phyloP scores from a whole-genome alignment of 768 basidiomycete genomes.

The Crucibulum laeve region DNA sequence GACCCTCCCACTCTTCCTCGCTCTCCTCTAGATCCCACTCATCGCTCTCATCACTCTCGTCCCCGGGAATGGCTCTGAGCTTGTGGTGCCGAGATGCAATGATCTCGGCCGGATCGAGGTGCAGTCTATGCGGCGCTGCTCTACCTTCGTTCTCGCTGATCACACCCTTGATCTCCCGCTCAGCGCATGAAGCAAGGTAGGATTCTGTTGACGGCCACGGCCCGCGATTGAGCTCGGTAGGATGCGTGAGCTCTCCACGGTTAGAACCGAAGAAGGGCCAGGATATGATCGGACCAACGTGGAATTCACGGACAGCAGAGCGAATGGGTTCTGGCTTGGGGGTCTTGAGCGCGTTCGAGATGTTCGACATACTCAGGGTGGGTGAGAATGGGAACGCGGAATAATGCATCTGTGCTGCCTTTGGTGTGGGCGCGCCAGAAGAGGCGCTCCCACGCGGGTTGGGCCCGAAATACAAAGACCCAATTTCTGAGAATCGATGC shows the following conservation, averaged over 20 bases:
- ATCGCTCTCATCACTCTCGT: slow-evolving; percentile 72
- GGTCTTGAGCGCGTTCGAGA: slow-evolving; percentile 17
- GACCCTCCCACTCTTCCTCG: slow-evolving; percentile 76
- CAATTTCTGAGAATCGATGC: slow-evolving; percentile 72
- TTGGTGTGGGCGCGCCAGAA: slow-evolving; percentile 41
- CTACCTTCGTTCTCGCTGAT: slow-evolving; percentile 75
- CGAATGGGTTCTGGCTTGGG: slow-evolving; percentile 15
- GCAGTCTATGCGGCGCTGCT: slow-evolving; percentile 69
- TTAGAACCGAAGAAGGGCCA: slow-evolving; percentile 91
- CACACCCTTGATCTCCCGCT: slow-evolving; percentile 73
- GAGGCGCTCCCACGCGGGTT: slow-evolving; percentile 23
- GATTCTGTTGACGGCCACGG: slow-evolving; percentile 61
- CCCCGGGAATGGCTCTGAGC: slow-evolving; percentile 62
- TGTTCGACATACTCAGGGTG: slow-evolving; percentile 26
- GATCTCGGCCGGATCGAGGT: slow-evolving; percentile 80
- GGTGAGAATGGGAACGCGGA: slow-evolving; percentile 42
- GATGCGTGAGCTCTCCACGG: slow-evolving; percentile 67
- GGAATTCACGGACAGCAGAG: slow-evolving; percentile 30
- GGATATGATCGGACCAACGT: slow-evolving; percentile 79
- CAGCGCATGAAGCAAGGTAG: slow-evolving; percentile 63
- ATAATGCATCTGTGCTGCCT: slow-evolving; percentile 32
- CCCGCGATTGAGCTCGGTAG: slow-evolving; percentile 71
- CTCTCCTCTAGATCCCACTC: slow-evolving; percentile 80
- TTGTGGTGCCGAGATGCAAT: slow-evolving; percentile 66
- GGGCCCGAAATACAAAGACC: slow-evolving; percentile 65